Evolutionary conservation across 2,329 filamentous ascomycete species (phyloP).

Genomic region (Cercospora janseana): DNA sequence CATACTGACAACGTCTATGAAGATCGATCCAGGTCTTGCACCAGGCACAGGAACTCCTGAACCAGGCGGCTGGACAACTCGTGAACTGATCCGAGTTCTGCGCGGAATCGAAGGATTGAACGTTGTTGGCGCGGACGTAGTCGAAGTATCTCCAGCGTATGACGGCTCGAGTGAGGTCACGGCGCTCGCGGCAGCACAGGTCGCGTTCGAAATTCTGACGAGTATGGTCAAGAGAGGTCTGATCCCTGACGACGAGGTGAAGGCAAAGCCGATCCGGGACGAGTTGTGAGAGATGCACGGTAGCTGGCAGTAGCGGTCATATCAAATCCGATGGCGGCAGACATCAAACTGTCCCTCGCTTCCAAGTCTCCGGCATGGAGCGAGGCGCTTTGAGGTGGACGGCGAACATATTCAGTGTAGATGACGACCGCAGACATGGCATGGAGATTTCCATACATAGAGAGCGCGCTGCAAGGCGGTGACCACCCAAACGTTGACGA

Average conservation of each 20-base stretch:
- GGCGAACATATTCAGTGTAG: too few relatives aligned
- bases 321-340: too few relatives aligned
- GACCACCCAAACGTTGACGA: too few relatives aligned
- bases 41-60: conserved; percentile 76
- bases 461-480: too few relatives aligned
- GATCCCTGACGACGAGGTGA: conserved; percentile 36
- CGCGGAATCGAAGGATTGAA: conserved; percentile 79
- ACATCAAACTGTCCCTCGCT: too few relatives aligned
- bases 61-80: conserved; percentile 85
- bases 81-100: conserved; percentile 81
- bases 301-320: too few relatives aligned
- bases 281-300: conserved; percentile 2
- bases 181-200: conserved; percentile 76
- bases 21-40: conserved; percentile 66
- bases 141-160: conserved; percentile 84
- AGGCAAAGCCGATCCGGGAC: conserved; percentile 15
- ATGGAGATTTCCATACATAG: too few relatives aligned
- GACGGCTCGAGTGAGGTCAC: conserved; percentile 78
- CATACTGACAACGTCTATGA: neutral
- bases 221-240: conserved; percentile 64
- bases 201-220: conserved; percentile 82
- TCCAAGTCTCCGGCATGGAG: too few relatives aligned
- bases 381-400: too few relatives aligned
- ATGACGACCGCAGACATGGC: too few relatives aligned
- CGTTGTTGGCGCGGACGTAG: conserved; percentile 80